Evolutionary conservation across 2,329 filamentous ascomycete genomes (phyloP), one percentile per base, ranked within the genome.

Genomic region (Fusarium secorum): DNA sequence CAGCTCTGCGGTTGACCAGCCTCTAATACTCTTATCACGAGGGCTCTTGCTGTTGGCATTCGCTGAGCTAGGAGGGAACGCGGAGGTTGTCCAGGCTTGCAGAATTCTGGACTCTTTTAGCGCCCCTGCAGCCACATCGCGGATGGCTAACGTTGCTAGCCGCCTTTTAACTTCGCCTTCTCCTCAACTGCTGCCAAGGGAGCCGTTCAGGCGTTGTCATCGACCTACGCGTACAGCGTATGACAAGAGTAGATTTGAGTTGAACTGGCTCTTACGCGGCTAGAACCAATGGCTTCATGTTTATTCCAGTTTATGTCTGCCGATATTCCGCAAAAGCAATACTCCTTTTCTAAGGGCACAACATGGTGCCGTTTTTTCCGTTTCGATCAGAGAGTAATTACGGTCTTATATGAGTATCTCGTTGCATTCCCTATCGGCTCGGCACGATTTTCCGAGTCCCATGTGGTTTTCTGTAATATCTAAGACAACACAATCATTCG

Each of bases 351-450:
- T 18, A 24, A 14, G 36, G 51, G 38, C 22, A 44, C 26, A 36
- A 20, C 22, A 36, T 39, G 33, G 13, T 48, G 36, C 59, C 58
- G 60, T 36, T 45, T 56, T 49, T 49, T 39, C 60, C 51, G 51
- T 41, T 20, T 22, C 5, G 18, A 68, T 49, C 48, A 24, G 26
- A 48, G 18, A 48, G 39, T 46, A 46, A 58, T 42, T 26, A 48
- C 39, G 33, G 49, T 63, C 41, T 59, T 36, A 18, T 36, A 55
- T 36, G 36, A 30, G 28, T 46, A 72, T 71, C n/a, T 70, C 35
- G 36, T 54, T 56, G 32, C 69, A 70, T 72, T 72, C 60, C 68
- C 55, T 39, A 41, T 42, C 49, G 24, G 52, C 52, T 54, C 64
- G 60, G 68, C 59, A 67, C 32, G 22, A 41, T 60, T 49, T 66